A percentile compares a stretch with the other conserved stretches of the same genome.
Conservation (phyloP, 2,329 filamentous ascomycete species). For the Metarhizium rileyi region DNA sequence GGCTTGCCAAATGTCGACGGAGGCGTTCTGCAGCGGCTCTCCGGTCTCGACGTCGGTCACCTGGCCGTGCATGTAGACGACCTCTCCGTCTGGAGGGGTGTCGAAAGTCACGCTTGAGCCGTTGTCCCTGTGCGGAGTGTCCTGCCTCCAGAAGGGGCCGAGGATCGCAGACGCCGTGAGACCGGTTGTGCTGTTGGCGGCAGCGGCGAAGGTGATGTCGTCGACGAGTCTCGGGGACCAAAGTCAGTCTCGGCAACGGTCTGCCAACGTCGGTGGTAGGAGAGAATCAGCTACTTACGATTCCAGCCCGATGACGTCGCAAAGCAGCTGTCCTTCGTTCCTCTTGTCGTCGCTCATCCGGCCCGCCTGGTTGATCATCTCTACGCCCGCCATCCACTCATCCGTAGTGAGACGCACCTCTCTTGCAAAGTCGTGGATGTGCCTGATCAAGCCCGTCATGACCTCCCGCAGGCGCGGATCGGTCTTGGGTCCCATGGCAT, state of each 20-base stretch:
- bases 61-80: constrained; percentile 55
- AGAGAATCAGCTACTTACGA: constrained; percentile 30
- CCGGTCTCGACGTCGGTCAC: constrained; percentile 48
- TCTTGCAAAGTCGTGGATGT: constrained; percentile 73
- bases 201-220: constrained; percentile 63
- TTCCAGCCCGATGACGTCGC: constrained; percentile 66
- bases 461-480: constrained; percentile 58
- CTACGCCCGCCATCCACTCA: constrained; percentile 67
- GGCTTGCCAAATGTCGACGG: constrained; percentile 72
- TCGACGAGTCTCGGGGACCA: constrained; percentile 53
- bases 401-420: constrained; percentile 72
- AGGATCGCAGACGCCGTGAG: constrained; percentile 71
- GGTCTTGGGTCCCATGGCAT: constrained; percentile 63
- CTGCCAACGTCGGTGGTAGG: background rate
- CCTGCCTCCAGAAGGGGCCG: constrained; percentile 72
- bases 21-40: constrained; percentile 52
- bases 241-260: too few relatives aligned
- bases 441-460: constrained; percentile 57
- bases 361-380: constrained; percentile 49
- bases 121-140: constrained; percentile 61
- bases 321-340: constrained; percentile 66
- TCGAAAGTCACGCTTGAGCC: constrained; percentile 55
- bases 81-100: constrained; percentile 37
- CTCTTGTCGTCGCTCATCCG: constrained; percentile 58
- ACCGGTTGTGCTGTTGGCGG: constrained; percentile 31